Conservation (phyloP, 441 rosid species). For the Euphorbia schlechtendalii region DNA sequence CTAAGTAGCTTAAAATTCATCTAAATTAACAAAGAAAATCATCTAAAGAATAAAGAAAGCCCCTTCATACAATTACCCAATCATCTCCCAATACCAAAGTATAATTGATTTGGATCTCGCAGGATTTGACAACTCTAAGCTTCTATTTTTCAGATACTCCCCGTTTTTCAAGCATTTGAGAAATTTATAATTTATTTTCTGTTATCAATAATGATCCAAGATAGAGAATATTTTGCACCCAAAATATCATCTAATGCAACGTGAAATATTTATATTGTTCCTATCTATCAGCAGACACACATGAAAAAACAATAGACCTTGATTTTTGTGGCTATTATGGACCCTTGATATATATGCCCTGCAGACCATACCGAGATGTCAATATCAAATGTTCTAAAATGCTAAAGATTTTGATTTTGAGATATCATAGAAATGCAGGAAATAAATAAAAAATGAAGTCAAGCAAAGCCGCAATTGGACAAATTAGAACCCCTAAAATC, state of each 20-base stretch:
- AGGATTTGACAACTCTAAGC: constrained; percentile 5
- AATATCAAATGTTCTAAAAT: constrained; percentile 10
- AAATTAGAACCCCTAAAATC: constrained; percentile 14
- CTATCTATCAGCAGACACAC: neutral
- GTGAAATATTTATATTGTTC: neutral
- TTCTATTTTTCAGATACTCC: neutral
- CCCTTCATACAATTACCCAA: too few species aligned
- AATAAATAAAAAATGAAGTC: too few species aligned
- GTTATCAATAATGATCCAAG: neutral
- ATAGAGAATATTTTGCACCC: neutral
- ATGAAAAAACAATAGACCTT: neutral
- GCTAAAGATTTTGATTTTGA: neutral
- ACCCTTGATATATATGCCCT: constrained; percentile 7
- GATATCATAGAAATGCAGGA: neutral
- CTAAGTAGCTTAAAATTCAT: too few species aligned
- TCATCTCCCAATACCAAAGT: too few species aligned
- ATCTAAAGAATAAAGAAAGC: too few species aligned
- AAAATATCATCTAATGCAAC: neutral
- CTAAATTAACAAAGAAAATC: too few species aligned
- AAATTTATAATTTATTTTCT: neutral
- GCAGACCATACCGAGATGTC: constrained; percentile 15
- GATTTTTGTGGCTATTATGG: too few species aligned
- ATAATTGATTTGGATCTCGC: neutral
- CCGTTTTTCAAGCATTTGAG: neutral
- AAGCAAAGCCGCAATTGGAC: too few species aligned